Evolutionary conservation across 192 early-diverging fungal species (phyloP), one percentile per base, ranked within the genome.

Genomic region (Rhizophagus prolifer): DNA sequence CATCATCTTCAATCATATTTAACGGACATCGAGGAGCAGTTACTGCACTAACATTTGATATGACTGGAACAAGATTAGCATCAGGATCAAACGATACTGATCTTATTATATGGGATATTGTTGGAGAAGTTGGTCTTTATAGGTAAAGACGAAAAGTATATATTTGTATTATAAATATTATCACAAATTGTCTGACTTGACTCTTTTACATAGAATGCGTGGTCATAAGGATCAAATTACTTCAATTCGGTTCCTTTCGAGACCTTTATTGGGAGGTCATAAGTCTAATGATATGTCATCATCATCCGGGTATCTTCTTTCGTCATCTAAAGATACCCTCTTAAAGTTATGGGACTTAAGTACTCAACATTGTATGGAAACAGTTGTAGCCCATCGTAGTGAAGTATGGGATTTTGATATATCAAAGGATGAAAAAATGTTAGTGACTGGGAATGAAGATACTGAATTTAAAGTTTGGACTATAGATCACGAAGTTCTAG

Each of bases 181-280:
- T 4, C 31, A 58, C 30, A 34, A 23, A 30, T 28, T 16, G 12
- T 16, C 34, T 75, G 62, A 67, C 72, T 36, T 59, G 0, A 16
- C 8, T 26, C 63, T 36, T 7, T 72, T 68, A 23, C 13, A 30
- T 68, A 85, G 96, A 75, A 86, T 99, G 76, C 90, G 91, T 34
- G 97, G 97, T 16, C 97, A 99, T 83, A 98, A 97, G 81, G 96
- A 99, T 80, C 94, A 96, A 82, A 87, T 99, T 58, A 97, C 97
- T 28, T 80, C 85, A 10, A 80, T 96, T 8, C 75, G 74, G 1
- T 96, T 96, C 79, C 76, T 96, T 25, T 61, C 76, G 9, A 75
- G 62, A 13, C 80, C 83, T 7, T 75, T 77, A 4, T 50, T 79
- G 16, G 78, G 78, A 3, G 25, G 34, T 9, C 68, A 64, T 6